These are phyloP conservation scores for Berkeleyomyces rouxiae DNA, from an alignment of 2,329 filamentous ascomycete genomes.

Conservation along the genomic window DNA sequence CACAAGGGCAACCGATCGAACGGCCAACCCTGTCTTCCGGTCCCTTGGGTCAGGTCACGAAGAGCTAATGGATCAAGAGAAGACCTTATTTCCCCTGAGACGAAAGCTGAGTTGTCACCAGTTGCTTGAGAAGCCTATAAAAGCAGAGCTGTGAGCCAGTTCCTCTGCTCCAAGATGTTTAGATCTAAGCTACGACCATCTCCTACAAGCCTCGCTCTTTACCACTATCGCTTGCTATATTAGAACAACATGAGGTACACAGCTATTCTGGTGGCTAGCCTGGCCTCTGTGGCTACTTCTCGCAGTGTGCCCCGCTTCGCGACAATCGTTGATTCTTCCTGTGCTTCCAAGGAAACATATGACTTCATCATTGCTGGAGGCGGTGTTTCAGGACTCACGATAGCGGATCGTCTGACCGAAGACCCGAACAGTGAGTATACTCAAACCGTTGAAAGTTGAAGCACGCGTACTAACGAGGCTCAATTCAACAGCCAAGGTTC, in stretches of 20 bases:
- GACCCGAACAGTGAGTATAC: conserved; percentile 18
- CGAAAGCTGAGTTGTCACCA: background rate
- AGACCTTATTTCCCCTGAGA: background rate
- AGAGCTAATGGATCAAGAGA: background rate
- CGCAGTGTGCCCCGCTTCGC: conserved; percentile 1
- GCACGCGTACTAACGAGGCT: background rate
- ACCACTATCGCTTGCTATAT: background rate
- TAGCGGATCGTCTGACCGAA: conserved; percentile 23
- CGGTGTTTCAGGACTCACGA: conserved; percentile 23
- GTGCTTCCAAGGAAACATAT: conserved; percentile 13
- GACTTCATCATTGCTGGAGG: conserved; percentile 22
- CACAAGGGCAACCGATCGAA: background rate
- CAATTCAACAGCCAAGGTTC: conserved; percentile 16
- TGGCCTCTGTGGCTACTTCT: background rate
- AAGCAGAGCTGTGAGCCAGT: background rate
- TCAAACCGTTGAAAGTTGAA: background rate
- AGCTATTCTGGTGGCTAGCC: background rate
- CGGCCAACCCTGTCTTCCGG: background rate
- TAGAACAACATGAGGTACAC: background rate
- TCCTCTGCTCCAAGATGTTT: too few relatives aligned
- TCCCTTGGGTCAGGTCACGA: background rate
- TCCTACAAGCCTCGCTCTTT: too few relatives aligned
- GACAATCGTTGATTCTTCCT: conserved; percentile 5
- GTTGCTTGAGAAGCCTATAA: background rate
- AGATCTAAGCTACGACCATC: background rate